phyloP scores from a whole-genome alignment of 2,329 filamentous ascomycete genomes.

The Aspergillus brasiliensis region DNA sequence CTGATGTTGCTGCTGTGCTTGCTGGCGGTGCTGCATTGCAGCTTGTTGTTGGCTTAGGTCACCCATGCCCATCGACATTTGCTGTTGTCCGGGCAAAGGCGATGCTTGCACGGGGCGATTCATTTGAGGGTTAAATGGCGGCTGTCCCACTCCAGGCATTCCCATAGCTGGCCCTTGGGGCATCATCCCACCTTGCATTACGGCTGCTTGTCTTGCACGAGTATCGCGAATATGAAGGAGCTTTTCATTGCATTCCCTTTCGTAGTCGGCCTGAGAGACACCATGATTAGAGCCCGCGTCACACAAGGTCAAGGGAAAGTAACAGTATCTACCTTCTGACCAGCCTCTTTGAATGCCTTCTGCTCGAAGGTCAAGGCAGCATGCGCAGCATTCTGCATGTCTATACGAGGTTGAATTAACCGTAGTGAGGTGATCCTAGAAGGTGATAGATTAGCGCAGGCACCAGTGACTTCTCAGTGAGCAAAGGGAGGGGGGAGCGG shows the following conservation, averaged over 20 bases:
- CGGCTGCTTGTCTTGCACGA: constrained; percentile 45
- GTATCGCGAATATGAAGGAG: constrained; percentile 48
- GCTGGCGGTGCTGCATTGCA: constrained; percentile 40
- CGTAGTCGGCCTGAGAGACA: constrained; percentile 42
- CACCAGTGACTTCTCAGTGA: not conserved
- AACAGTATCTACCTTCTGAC: constrained; percentile 30
- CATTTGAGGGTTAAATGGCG: constrained; percentile 53
- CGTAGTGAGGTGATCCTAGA: constrained; percentile 49
- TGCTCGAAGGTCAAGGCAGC: constrained; percentile 49
- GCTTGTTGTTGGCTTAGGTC: constrained; percentile 36
- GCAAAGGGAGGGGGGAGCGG: not conserved
- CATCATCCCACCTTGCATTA: constrained; percentile 45
- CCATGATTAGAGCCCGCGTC: not conserved
- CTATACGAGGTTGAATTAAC: constrained; percentile 47
- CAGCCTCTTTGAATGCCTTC: constrained; percentile 47
- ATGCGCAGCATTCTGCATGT: constrained; percentile 40
- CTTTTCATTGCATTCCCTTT: constrained; percentile 48
- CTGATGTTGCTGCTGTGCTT: constrained; percentile 34
- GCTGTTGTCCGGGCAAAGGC: constrained; percentile 46
- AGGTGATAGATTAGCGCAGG: constrained; percentile 11
- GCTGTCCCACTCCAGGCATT: constrained; percentile 38
- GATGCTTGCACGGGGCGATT: constrained; percentile 55
- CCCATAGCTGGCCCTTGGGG: constrained; percentile 36
- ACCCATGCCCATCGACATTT: constrained; percentile 40
- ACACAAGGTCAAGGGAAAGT: not conserved